phyloP scores from a whole-genome alignment of 2,329 filamentous ascomycete genomes.

The Colletotrichum acutatum region DNA sequence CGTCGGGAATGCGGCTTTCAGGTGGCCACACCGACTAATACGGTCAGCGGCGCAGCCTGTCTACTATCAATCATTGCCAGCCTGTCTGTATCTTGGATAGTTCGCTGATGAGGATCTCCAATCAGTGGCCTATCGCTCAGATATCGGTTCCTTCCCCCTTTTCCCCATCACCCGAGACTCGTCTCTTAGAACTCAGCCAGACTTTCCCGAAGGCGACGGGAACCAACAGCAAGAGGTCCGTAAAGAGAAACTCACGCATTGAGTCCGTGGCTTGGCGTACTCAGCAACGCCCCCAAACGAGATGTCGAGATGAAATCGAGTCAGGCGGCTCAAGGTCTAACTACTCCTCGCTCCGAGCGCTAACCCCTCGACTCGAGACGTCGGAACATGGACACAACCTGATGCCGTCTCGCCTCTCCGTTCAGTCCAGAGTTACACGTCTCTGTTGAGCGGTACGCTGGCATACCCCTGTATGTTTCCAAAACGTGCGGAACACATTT shows the following conservation, averaged over 20 bases:
- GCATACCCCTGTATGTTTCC: not conserved
- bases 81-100: slow-evolving; percentile 2
- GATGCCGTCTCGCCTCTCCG: slow-evolving; percentile 21
- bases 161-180: not conserved
- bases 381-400: slow-evolving; percentile 23
- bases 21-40: slow-evolving; percentile 11
- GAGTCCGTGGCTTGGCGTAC: slow-evolving; percentile 19
- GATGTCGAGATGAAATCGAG: slow-evolving; percentile 13
- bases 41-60: slow-evolving; percentile 26
- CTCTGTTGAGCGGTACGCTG: not conserved
- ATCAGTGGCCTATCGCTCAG: slow-evolving; percentile 14
- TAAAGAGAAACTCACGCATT: slow-evolving; percentile 25
- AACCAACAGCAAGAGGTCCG: not conserved
- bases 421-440: not conserved
- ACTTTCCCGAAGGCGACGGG: slow-evolving; percentile 5
- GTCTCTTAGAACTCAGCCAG: not conserved
- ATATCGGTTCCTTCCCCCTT: not conserved
- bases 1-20: slow-evolving; percentile 14
- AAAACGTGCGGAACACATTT: not conserved
- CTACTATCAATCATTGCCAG: slow-evolving; percentile 6
- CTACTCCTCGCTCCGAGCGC: slow-evolving; percentile 1
- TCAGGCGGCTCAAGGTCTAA: slow-evolving; percentile 11
- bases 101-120: slow-evolving; percentile 26
- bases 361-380: slow-evolving; percentile 24
- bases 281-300: not conserved